Evolutionary conservation across 73 alveolate species (phyloP).

Genomic region (Paramecium bursaria): DNA sequence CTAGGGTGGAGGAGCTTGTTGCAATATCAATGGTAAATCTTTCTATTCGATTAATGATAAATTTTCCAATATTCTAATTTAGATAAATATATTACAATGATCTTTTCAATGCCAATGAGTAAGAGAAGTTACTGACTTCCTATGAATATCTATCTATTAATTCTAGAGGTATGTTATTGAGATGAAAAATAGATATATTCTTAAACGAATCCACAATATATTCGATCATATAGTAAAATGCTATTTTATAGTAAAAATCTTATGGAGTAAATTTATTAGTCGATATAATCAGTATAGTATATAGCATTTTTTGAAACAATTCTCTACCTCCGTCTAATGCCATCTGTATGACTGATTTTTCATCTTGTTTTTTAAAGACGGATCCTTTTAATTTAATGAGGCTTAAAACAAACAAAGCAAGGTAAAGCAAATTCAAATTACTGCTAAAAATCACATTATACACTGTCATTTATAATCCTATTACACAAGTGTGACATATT

Average conservation of each 20-base stretch:
- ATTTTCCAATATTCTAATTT: neutral
- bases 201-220: slow-evolving; percentile 37
- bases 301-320: slow-evolving; percentile 6
- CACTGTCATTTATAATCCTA: slow-evolving; percentile 35
- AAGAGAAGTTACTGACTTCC: slow-evolving; percentile 9
- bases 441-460: slow-evolving; percentile 53
- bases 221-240: slow-evolving; percentile 16
- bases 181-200: slow-evolving; percentile 33
- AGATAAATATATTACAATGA: neutral
- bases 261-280: slow-evolving; percentile 46
- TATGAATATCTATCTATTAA: neutral
- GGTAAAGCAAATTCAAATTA: neutral
- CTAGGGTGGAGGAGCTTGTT: slow-evolving; percentile 21
- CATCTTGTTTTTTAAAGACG: slow-evolving; percentile 53
- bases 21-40: slow-evolving; percentile 1
- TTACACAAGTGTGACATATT: slow-evolving; percentile 16
- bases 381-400: slow-evolving; percentile 50
- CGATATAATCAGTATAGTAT: slow-evolving; percentile 12
- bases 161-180: slow-evolving; percentile 4
- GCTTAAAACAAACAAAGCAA: slow-evolving; percentile 49
- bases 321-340: slow-evolving; percentile 49
- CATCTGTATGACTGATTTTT: neutral
- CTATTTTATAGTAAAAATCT: slow-evolving; percentile 32
- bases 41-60: slow-evolving; percentile 5
- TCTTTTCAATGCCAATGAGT: slow-evolving; percentile 4